Percentiles rank a stretch among this genome's conserved stretches.
Conservation (phyloP, 768 basidiomycete genomes). For the Butyriboletus loyo region DNA sequence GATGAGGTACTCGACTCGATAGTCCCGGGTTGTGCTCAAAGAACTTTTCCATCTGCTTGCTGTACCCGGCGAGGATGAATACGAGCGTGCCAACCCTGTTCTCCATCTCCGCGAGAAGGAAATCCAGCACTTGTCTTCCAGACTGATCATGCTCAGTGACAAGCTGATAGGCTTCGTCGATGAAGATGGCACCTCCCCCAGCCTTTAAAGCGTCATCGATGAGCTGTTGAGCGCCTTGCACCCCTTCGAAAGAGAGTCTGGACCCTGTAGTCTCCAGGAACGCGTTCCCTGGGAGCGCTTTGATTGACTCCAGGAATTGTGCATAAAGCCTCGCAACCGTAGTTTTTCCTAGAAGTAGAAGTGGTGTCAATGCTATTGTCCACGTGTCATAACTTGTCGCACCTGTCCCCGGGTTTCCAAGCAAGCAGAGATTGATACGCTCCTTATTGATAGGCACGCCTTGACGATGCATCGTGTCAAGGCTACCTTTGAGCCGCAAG, state of each 20-base stretch:
- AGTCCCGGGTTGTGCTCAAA: constrained; percentile 76
- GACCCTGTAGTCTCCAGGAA: constrained; percentile 69
- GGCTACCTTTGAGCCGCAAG: constrained; percentile 55
- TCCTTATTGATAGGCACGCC: constrained; percentile 49
- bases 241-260: constrained; percentile 55
- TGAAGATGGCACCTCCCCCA: constrained; percentile 66
- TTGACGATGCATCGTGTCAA: constrained; percentile 56
- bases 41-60: constrained; percentile 72
- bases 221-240: constrained; percentile 49
- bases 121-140: constrained; percentile 64
- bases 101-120: constrained; percentile 73
- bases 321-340: constrained; percentile 67
- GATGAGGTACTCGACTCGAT: constrained; percentile 61
- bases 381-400: constrained; percentile 3
- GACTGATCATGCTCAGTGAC: constrained; percentile 44
- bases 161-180: constrained; percentile 76
- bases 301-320: constrained; percentile 55
- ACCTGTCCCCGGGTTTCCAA: constrained; percentile 79
- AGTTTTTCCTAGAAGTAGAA: constrained; percentile 53
- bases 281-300: constrained; percentile 48
- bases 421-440: constrained; percentile 57
- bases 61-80: constrained; percentile 72
- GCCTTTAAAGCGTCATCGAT: constrained; percentile 47
- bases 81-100: constrained; percentile 62
- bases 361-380: not conserved